A percentile compares a stretch with the other conserved stretches of the same genome.
These are phyloP conservation scores for Lathyrus aphaca DNA, from an alignment of 306 rosid genomes.

Conservation along the genomic window DNA sequence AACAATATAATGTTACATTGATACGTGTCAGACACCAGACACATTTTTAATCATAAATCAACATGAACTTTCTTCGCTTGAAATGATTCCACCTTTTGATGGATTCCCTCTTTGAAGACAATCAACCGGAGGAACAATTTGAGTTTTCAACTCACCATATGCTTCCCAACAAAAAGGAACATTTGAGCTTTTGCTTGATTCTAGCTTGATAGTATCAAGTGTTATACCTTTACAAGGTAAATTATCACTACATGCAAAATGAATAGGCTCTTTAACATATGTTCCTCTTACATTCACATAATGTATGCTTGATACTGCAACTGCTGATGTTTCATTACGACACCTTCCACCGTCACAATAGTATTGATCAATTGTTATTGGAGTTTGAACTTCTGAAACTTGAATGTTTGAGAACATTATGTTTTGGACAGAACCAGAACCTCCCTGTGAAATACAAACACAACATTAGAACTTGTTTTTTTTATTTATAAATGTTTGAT, in stretches of 20 bases:
- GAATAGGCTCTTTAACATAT: slow-evolving; percentile 54
- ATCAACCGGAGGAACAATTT: slow-evolving; percentile 56
- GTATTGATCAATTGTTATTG: slow-evolving; percentile 80
- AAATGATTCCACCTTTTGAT: slow-evolving; percentile 24
- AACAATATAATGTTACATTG: background rate
- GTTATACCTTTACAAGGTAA: slow-evolving; percentile 71
- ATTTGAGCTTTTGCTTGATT: slow-evolving; percentile 37
- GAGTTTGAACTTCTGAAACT: slow-evolving; percentile 64
- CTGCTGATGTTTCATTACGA: slow-evolving; percentile 66
- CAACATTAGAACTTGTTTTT: background rate
- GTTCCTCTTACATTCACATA: slow-evolving; percentile 68
- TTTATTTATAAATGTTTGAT: no score
- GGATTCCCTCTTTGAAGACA: slow-evolving; percentile 64
- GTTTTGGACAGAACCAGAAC: slow-evolving; percentile 74
- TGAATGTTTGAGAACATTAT: slow-evolving; percentile 72
- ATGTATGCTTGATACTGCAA: slow-evolving; percentile 63
- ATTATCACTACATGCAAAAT: slow-evolving; percentile 82
- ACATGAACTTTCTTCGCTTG: slow-evolving; percentile 50
- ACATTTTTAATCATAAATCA: slow-evolving; percentile 7
- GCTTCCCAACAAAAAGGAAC: slow-evolving; percentile 83
- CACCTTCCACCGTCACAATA: slow-evolving; percentile 68
- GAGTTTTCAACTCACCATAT: slow-evolving; percentile 65
- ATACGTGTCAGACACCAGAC: background rate
- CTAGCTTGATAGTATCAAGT: slow-evolving; percentile 59
- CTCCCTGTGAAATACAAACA: slow-evolving; percentile 58